Evolutionary conservation across 768 basidiomycete genomes (phyloP).

Genomic region (Tephrocybe rancida): DNA sequence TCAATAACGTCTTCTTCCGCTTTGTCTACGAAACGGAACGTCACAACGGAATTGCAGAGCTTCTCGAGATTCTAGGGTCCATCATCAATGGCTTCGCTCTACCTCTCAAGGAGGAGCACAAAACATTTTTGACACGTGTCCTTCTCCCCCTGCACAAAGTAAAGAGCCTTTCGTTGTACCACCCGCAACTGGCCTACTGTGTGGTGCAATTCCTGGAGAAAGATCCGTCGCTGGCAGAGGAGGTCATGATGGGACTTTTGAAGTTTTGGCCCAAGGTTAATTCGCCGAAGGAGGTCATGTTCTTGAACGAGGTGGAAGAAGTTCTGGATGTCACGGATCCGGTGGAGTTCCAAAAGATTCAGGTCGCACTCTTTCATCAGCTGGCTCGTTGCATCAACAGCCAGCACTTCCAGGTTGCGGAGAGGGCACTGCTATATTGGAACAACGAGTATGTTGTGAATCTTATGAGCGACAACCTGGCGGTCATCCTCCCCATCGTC

Average conservation of each 20-base stretch:
- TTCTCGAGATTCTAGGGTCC: conserved; percentile 96
- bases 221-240: conserved; percentile 88
- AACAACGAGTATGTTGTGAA: conserved; percentile 99
- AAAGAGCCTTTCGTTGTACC: conserved; percentile 96
- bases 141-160: conserved; percentile 97
- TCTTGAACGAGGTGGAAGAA: conserved; percentile 98
- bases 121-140: conserved; percentile 92
- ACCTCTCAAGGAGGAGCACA: conserved; percentile 99
- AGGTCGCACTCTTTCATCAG: conserved; percentile 90
- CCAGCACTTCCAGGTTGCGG: conserved; percentile 99
- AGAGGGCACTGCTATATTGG: conserved; percentile 96
- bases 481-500: conserved; percentile 89
- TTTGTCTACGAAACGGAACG: conserved; percentile 99
- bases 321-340: conserved; percentile 98
- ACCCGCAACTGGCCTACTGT: conserved; percentile 99
- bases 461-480: conserved; percentile 96
- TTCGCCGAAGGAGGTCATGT: conserved; percentile 99
- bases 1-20: conserved; percentile 99
- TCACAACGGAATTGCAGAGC: conserved; percentile 98
- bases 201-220: conserved; percentile 99
- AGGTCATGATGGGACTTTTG: conserved; percentile 94
- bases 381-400: conserved; percentile 97
- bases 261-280: conserved; percentile 99
- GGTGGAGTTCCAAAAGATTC: conserved; percentile 94
- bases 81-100: conserved; percentile 99